A percentile compares a stretch with the other conserved stretches of the same genome.
Conservation (phyloP, 1,284 basidiomycete genomes). For the Cryptococcus deneoformans region DNA sequence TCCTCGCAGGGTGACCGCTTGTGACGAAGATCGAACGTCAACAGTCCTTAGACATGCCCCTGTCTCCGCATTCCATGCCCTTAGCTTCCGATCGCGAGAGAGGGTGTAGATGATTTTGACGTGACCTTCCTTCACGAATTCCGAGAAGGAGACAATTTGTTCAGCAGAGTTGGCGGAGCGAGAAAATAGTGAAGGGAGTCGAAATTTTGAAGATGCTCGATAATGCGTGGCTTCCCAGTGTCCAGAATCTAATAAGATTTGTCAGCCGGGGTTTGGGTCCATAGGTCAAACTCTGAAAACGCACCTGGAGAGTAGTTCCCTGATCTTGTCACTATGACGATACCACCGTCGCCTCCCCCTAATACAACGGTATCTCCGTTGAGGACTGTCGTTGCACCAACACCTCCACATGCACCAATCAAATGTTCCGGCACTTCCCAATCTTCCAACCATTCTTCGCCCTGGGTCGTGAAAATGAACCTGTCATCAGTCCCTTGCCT, state of each 20-base stretch:
- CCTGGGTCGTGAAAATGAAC: conserved; percentile 26
- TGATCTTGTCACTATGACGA: conserved; percentile 62
- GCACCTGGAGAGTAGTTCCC: conserved; percentile 24
- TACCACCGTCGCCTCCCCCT: conserved; percentile 63
- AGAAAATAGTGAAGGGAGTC: conserved; percentile 39
- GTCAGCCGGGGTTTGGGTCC: background rate
- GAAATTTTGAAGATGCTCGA: conserved; percentile 30
- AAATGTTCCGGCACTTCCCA: conserved; percentile 34
- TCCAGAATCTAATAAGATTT: conserved; percentile 10
- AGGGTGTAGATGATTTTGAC: conserved; percentile 73
- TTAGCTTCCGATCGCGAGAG: conserved; percentile 79
- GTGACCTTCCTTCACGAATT: conserved; percentile 48
- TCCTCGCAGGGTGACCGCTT: conserved; percentile 22
- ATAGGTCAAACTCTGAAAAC: background rate
- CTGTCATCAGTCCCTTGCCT: conserved; percentile 20
- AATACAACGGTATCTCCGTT: conserved; percentile 67
- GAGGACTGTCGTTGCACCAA: conserved; percentile 62
- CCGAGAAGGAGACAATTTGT: conserved; percentile 35
- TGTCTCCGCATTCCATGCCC: conserved; percentile 61
- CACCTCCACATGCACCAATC: conserved; percentile 23
- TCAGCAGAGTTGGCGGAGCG: conserved; percentile 28
- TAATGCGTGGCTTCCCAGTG: conserved; percentile 37
- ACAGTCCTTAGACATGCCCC: conserved; percentile 44
- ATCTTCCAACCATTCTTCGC: conserved; percentile 44
- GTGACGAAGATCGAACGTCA: conserved; percentile 37